Evolutionary conservation across 495 filamentous ascomycete genomes (phyloP), one percentile per base, ranked within the genome.

Genomic region (Paragyromitra xinjiangensis): DNA sequence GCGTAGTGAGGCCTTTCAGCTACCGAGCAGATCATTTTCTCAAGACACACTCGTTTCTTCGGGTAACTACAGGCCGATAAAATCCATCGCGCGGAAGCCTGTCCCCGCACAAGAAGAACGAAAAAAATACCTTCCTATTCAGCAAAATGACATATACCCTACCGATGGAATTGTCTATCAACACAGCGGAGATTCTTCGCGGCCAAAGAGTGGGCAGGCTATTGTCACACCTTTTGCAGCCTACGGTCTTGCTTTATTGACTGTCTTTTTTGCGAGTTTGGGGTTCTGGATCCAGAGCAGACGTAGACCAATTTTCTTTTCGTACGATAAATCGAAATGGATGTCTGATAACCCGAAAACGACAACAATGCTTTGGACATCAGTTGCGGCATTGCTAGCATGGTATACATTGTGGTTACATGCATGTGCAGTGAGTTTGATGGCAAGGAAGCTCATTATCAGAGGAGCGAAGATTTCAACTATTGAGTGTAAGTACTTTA

Each of bases 381-480:
- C 76, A 7, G 50, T 65, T 64, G 76, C 76, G 61, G 65, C 76
- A 6, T 44, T 77, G 8, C 63, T 75, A 61, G 64, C 76, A 19
- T 78, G 76, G 76, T 64, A 37, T 51, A 78, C 76, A 24, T 6
- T 70, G 44, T 78, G 71, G 76, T 24, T 78, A 37, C 75, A 78
- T 34, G 45, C 76, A 51, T 78, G 76, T 64, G 9, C 76, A 6
- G 65, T 78, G 48, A 66, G 76, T 42, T 77, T 78, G 42, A 78
- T 78, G 76, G 76, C 76, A 56, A 69, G 76, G 29, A 78, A 76
- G 40, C 72, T 69, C 37, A 78, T 78, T 51, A 26, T 77, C 16
- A 59, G 29, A 48, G 76, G 76, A 26, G 72, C 76, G 29, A 78
- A 78, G 45, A 77, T 78, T 70, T 78, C 76, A 48, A 78, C 76